Base-by-base conservation (phyloP, 352 stramenopile species). In the Globisporangium lucens region DNA sequence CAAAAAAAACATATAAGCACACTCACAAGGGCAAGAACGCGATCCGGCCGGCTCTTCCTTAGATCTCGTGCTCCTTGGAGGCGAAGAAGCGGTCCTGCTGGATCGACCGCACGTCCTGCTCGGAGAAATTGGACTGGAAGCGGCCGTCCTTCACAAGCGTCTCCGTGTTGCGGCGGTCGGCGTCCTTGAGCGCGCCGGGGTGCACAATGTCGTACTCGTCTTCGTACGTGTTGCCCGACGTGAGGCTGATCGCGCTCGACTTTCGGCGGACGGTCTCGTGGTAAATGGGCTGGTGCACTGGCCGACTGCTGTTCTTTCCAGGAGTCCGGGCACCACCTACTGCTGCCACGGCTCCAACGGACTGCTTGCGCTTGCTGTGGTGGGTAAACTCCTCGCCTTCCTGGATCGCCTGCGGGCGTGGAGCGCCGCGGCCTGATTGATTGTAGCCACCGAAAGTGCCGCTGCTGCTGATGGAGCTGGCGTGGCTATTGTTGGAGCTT, bases 121-220 rank as follows among this genome's bases (percentile, higher is more conserved):
- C 72, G 6, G 79, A 88, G 61, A 78, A 80, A 33, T 79, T 83
- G n/a, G 85, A 93, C 66, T 88, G 77, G 9, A 90, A 93, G 30
- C 75, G 82, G 53, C 73, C 71, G 52, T 87, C 82, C 8, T 76
- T 66, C 12, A 89, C 80, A 17, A 91, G 43, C 70, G 81, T 79
- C 74, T 93, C 85, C 6, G 83, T 93, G 68, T 83, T 85, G 56
- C 85, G 81, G n/a, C 73, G 72, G 49, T 90, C 82, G 30, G 75
- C 78, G 7, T 86, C 81, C 2, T 60, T 74, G 61, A 93, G 77
- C 47, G 76, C 85, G 29, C 73, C 75, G 1, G 81, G 80, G 64
- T 87, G 81, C 0, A 93, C 83, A 36, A 93, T 93, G 56, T 93
- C 85, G 56, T 87, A 93, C 66, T 93, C 82, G 63, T 88, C 84